Evolutionary conservation across 352 stramenopile species (phyloP).

Genomic region (Pythium rishiriense): DNA sequence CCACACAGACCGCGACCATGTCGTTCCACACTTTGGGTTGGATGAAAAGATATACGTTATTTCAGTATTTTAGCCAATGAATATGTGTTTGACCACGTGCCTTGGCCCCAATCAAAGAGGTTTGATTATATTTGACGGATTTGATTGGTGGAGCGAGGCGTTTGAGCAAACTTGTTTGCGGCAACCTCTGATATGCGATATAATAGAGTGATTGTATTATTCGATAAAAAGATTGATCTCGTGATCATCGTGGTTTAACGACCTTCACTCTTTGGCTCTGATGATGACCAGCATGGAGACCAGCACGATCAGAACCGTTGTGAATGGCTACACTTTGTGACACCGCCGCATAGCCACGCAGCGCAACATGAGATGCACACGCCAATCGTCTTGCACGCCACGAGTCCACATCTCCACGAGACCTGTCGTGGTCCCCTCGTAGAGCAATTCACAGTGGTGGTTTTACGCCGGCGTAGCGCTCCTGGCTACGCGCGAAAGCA

Average conservation of each 20-base stretch:
- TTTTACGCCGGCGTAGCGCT: no score
- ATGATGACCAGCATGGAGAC: no score
- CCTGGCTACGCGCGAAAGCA: no score
- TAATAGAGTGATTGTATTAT: background rate
- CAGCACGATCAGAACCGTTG: no score
- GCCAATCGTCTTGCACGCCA: background rate
- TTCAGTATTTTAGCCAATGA: constrained; percentile 26
- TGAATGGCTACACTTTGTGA: constrained; percentile 17
- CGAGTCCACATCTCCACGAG: no score
- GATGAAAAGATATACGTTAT: constrained; percentile 6
- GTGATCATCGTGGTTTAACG: constrained; percentile 24
- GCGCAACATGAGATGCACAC: background rate
- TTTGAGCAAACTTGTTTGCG: constrained; percentile 12
- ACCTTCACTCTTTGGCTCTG: constrained; percentile 18
- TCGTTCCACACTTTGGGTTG: constrained; percentile 13
- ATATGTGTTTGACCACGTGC: constrained; percentile 14
- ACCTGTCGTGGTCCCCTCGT: no score
- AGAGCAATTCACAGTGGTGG: no score
- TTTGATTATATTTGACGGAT: background rate
- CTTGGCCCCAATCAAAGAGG: constrained; percentile 12
- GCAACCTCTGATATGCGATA: constrained; percentile 1
- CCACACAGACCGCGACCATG: constrained; percentile 8
- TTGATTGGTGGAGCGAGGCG: constrained; percentile 21
- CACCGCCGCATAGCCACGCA: constrained; percentile 21
- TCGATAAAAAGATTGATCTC: background rate